These are phyloP conservation scores for Xanthoconium purpureum DNA, from an alignment of 768 basidiomycete genomes.

Conservation along the genomic window DNA sequence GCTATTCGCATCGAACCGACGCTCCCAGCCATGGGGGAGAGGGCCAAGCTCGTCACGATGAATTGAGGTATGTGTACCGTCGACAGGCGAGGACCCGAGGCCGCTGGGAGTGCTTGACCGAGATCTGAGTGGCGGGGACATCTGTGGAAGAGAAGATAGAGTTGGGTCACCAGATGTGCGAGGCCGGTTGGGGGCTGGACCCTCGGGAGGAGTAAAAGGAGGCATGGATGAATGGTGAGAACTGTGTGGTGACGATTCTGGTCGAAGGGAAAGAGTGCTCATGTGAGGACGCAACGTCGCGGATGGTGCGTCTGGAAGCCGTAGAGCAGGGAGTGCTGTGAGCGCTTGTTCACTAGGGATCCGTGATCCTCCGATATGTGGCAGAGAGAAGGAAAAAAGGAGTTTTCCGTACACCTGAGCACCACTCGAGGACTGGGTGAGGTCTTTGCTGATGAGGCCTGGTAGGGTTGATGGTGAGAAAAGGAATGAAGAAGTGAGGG, in stretches of 20 bases:
- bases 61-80: conserved; percentile 13
- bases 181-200: conserved; percentile 8
- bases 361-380: conserved; percentile 23
- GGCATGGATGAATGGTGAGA: conserved; percentile 19
- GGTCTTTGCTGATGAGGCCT: conserved; percentile 74
- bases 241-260: conserved; percentile 17
- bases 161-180: conserved; percentile 18
- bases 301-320: conserved; percentile 11
- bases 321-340: conserved; percentile 12
- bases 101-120: conserved; percentile 9
- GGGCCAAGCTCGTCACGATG: conserved; percentile 59
- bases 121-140: conserved; percentile 13
- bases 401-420: conserved; percentile 77
- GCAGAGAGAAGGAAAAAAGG: conserved; percentile 59
- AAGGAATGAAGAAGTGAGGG: not conserved
- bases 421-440: conserved; percentile 24
- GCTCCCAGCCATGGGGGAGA: conserved; percentile 81
- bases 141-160: conserved; percentile 7
- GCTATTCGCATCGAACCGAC: conserved; percentile 62
- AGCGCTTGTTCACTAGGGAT: conserved; percentile 16
- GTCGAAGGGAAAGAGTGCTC: conserved; percentile 25
- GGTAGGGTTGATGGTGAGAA: conserved; percentile 10
- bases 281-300: conserved; percentile 16
- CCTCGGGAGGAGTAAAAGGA: conserved; percentile 14
- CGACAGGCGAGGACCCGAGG: conserved; percentile 1